Evolutionary conservation across 805 yeast species (phyloP).

Genomic region (Sugiyamaella mastotermitis): DNA sequence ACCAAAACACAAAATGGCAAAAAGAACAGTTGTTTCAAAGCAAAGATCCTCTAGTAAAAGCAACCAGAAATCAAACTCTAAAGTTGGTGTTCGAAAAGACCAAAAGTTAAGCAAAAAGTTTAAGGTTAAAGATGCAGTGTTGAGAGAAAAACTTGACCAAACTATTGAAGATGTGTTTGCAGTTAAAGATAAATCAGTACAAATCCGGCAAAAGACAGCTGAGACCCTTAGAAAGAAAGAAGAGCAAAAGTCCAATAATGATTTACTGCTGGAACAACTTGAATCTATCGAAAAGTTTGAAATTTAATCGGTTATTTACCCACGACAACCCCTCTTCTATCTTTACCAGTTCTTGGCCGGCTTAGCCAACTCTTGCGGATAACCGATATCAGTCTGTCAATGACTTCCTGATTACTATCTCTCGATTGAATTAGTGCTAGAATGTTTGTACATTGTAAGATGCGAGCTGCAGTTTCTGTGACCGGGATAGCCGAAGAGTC

Average conservation of each 20-base stretch:
- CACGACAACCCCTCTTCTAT: conserved; percentile 25
- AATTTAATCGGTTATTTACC: not conserved
- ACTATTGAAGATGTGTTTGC: conserved; percentile 11
- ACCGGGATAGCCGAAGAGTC: conserved; percentile 15
- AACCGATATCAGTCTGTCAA: conserved; percentile 43
- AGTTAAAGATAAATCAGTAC: too few species aligned
- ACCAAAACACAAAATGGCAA: too few species aligned
- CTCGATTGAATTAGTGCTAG: conserved; percentile 46
- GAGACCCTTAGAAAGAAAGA: too few species aligned
- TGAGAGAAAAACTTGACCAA: conserved; percentile 8
- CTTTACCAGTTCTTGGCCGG: conserved; percentile 25
- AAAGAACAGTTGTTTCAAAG: too few species aligned
- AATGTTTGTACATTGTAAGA: conserved; percentile 60
- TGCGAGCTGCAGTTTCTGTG: conserved; percentile 27
- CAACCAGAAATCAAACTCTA: too few species aligned
- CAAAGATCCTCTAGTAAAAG: too few species aligned
- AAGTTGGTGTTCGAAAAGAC: too few species aligned
- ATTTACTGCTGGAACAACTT: conserved; percentile 12
- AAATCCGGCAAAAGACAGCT: too few species aligned
- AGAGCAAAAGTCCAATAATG: conserved; percentile 7
- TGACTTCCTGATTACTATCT: conserved; percentile 51
- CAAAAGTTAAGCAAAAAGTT: conserved; percentile 2
- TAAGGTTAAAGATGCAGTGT: conserved; percentile 7
- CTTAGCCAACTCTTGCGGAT: conserved; percentile 25
- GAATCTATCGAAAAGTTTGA: conserved; percentile 14